Base-by-base conservation (phyloP, 2,329 filamentous ascomycete genomes). In the Epichloe scottii region DNA sequence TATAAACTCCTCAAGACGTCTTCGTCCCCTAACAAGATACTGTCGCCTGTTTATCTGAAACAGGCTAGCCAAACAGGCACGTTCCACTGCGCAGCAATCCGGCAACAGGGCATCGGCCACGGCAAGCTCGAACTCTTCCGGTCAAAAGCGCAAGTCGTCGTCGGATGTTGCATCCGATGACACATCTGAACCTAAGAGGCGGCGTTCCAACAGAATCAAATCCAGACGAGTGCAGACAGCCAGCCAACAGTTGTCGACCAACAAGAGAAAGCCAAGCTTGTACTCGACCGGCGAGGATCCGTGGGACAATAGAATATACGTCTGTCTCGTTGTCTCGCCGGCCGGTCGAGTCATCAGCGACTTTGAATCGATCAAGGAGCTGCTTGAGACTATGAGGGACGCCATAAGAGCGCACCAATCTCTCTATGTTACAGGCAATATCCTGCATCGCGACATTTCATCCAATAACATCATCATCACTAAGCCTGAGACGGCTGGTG, bases 241-340 rank as follows among this genome's bases (percentile, higher is more conserved):
- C 50, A 39, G 42, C 41, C 26, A 49, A 8, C 15, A 49, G 26
- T n/a, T 46, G 15, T 46, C 42, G 7, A 51, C 33, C 33, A n/a
- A 15, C 46, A 46, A 55, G 8, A 33, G 26, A n/a, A 52, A 46
- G 44, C 47, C 50, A 14, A 54, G 52, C 46, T 11, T 56, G 21
- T 49, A 56, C 41, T 21, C 49, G 21, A n/a, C n/a, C n/a, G n/a
- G 51, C 17, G 43, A 56, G 34, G 53, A 53, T 15, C 45, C 26
- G 15, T 58, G 46, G 44, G 48, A 52, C n/a, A 56, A 61, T 21
- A 38, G 26, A 19, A 51, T 46, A 5, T 46, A 49, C 5, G 51
- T 43, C 2, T 56, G 49, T 12, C 50, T 54, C n/a, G 42, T 53
- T n/a, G 17, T 53, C 43, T 48, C 53, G 12, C 54, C 54, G 11